phyloP scores from a whole-genome alignment of 116 monocot species.

The Iris pallida region DNA sequence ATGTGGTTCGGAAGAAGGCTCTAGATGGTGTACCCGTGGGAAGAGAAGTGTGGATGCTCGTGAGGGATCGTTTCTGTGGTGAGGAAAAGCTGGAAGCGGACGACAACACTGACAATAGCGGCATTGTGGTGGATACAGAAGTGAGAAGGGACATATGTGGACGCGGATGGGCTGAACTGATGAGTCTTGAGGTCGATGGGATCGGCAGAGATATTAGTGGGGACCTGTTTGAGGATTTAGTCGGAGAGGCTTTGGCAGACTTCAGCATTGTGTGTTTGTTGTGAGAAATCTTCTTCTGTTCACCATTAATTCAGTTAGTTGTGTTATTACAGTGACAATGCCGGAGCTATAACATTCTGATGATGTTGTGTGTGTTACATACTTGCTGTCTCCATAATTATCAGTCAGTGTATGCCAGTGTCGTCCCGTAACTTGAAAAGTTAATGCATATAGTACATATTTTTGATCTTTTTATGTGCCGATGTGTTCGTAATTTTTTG shows the following conservation, averaged over 20 bases:
- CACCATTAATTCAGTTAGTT: not conserved
- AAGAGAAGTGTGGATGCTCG: not conserved
- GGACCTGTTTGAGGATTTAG: constrained; percentile 13
- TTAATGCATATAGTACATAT: too few relatives aligned
- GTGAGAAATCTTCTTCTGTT: not conserved
- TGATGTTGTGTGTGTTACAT: too few relatives aligned
- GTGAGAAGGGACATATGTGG: constrained; percentile 12
- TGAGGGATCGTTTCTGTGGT: constrained; percentile 5
- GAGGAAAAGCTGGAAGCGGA: constrained; percentile 2
- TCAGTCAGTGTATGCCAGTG: too few relatives aligned
- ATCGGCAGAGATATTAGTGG: constrained; percentile 13
- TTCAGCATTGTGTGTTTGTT: constrained; percentile 1
- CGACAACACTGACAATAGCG: constrained; percentile 1
- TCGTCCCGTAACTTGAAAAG: too few relatives aligned
- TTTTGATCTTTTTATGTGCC: too few relatives aligned
- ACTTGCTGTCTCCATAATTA: too few relatives aligned
- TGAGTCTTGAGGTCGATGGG: constrained; percentile 6
- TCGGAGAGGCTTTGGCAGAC: constrained; percentile 8
- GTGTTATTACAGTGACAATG: too few relatives aligned
- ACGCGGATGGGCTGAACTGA: constrained; percentile 9
- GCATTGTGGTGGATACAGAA: constrained; percentile 10
- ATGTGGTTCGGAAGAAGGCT: not conserved
- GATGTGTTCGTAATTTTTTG: too few relatives aligned
- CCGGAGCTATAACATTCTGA: too few relatives aligned
- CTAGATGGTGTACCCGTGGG: not conserved